Evolutionary conservation across 2,329 filamentous ascomycete genomes (phyloP).

Genomic region (Fusarium robinianum): DNA sequence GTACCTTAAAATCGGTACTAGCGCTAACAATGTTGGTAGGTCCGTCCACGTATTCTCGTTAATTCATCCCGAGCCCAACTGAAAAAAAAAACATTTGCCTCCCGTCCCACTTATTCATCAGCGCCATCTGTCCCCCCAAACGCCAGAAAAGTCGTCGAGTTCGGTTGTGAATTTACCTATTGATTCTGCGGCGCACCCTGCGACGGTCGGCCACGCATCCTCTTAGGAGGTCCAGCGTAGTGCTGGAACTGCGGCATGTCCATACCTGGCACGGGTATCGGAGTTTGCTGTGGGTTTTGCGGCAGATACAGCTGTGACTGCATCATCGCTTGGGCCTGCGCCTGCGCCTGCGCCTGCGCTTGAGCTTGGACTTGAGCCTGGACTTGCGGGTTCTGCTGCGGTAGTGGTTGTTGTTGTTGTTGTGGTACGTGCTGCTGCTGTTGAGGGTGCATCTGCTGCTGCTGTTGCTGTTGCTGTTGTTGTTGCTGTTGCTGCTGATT

Average conservation of each 20-base stretch:
- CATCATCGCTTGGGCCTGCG: constrained; percentile 35
- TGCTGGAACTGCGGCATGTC: constrained; percentile 38
- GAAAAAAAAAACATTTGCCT: too few relatives aligned
- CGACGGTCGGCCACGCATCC: constrained; percentile 37
- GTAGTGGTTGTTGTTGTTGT: constrained; percentile 33
- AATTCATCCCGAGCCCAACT: too few relatives aligned
- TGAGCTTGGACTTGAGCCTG: constrained; percentile 36
- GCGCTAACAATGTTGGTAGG: constrained; percentile 29
- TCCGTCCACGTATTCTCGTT: constrained; percentile 20
- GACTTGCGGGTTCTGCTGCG: constrained; percentile 30
- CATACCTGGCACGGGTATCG: constrained; percentile 37
- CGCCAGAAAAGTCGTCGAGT: too few relatives aligned
- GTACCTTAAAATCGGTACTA: too few relatives aligned
- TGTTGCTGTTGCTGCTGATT: constrained; percentile 35
- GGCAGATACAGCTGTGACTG: constrained; percentile 38
- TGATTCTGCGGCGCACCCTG: constrained; percentile 27
- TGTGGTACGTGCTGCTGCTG: constrained; percentile 29
- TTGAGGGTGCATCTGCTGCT: constrained; percentile 18
- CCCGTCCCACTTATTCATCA: too few relatives aligned
- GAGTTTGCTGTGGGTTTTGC: constrained; percentile 31
- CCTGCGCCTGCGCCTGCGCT: constrained; percentile 28
- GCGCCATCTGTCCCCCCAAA: constrained; percentile 21
- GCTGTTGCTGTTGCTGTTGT: constrained; percentile 15
- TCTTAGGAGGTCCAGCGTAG: constrained; percentile 38
- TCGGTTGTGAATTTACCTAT: constrained; percentile 8